Percentiles rank a stretch among this genome's conserved stretches.
These are phyloP conservation scores for Butyriboletus loyo DNA, from an alignment of 768 basidiomycete species.

Conservation along the genomic window DNA sequence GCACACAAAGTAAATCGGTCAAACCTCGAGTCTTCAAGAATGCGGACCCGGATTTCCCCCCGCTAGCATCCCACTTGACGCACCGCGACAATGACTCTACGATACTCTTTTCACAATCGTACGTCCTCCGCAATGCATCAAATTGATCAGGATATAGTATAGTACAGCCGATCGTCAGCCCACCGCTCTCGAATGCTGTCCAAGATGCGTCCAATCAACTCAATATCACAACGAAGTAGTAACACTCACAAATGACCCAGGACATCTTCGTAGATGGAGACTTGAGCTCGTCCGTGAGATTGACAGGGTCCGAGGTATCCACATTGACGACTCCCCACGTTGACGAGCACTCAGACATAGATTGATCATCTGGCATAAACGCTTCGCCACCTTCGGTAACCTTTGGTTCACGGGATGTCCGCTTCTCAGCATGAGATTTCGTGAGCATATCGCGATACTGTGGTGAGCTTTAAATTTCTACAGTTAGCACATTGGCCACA, in stretches of 20 bases:
- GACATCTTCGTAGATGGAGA: constrained; percentile 76
- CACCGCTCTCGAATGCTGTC: constrained; percentile 85
- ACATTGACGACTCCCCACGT: constrained; percentile 93
- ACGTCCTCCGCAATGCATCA: constrained; percentile 86
- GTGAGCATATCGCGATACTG: constrained; percentile 79
- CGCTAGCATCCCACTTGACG: constrained; percentile 92
- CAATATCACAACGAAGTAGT: background rate
- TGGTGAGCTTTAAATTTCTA: constrained; percentile 52
- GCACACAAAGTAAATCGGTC: constrained; percentile 8
- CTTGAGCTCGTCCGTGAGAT: constrained; percentile 74
- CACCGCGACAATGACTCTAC: constrained; percentile 92
- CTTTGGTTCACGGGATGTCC: constrained; percentile 54
- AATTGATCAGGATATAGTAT: constrained; percentile 97
- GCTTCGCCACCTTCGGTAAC: constrained; percentile 69
- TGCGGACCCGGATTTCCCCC: constrained; percentile 95
- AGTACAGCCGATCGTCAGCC: constrained; percentile 87
- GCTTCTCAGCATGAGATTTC: constrained; percentile 75
- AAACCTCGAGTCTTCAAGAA: constrained; percentile 93
- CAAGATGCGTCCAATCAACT: constrained; percentile 5
- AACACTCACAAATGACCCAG: constrained; percentile 72
- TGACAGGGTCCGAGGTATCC: constrained; percentile 59
- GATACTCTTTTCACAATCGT: constrained; percentile 92
- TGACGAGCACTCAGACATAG: constrained; percentile 77
- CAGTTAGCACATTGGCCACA: constrained; percentile 4
- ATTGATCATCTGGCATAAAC: constrained; percentile 91